Percentiles rank a stretch among this genome's conserved stretches.
These are phyloP conservation scores for Acarospora socialis DNA, from an alignment of 2,329 filamentous ascomycete genomes.

Conservation along the genomic window DNA sequence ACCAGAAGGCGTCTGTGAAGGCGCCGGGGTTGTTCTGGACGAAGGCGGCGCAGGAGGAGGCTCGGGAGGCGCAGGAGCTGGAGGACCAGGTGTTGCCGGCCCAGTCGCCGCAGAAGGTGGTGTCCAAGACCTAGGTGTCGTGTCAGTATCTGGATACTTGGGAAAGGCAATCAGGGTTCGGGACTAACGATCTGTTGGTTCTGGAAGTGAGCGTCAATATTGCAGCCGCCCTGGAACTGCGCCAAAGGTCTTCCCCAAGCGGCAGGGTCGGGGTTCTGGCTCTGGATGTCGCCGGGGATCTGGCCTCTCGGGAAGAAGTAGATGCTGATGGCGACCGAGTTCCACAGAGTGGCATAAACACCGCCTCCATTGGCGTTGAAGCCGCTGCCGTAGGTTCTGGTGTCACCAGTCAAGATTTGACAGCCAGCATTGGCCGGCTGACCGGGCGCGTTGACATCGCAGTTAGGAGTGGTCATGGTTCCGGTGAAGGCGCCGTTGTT, in stretches of 20 bases:
- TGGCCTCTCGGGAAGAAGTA: constrained; percentile 66
- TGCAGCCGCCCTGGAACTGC: constrained; percentile 54
- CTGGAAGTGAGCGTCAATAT: constrained; percentile 56
- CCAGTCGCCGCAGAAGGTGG: constrained; percentile 79
- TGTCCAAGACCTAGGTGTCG: constrained; percentile 43
- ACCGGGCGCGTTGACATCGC: constrained; percentile 35
- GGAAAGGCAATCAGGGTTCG: too few species aligned
- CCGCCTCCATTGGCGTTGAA: constrained; percentile 60
- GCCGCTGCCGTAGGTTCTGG: constrained; percentile 46
- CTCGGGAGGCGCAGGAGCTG: constrained; percentile 46
- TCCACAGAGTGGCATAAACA: constrained; percentile 62
- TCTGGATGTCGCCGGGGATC: constrained; percentile 50
- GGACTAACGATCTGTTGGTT: constrained; percentile 49
- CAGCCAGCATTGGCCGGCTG: constrained; percentile 44
- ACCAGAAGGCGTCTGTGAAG: constrained; percentile 64
- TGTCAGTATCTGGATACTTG: neutral
- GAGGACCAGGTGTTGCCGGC: constrained; percentile 54
- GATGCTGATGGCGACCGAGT: constrained; percentile 52
- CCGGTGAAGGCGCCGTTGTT: constrained; percentile 37
- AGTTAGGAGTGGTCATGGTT: constrained; percentile 39
- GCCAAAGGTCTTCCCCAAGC: constrained; percentile 57
- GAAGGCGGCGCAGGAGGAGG: constrained; percentile 51
- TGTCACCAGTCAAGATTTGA: constrained; percentile 36
- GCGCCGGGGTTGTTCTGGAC: constrained; percentile 55
- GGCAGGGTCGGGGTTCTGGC: constrained; percentile 47